Base-by-base conservation (phyloP, 441 rosid genomes). In the Corymbia citriodora region DNA sequence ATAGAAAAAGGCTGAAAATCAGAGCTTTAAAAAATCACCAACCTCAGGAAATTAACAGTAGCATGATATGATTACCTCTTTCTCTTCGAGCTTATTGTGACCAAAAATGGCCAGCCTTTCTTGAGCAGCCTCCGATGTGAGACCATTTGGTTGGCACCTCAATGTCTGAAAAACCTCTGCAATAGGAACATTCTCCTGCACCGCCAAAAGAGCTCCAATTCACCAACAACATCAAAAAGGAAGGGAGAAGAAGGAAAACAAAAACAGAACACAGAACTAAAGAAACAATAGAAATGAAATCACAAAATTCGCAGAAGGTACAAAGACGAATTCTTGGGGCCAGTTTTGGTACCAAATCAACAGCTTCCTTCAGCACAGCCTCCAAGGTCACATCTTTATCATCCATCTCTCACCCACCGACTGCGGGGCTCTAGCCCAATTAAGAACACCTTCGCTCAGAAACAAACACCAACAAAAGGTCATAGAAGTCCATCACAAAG, bases 321-420 rank as follows among this genome's bases (percentile, higher is more conserved):
- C 54, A 45, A 49, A 23, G 88, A 40, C 81, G 72, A 88, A 54
- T 52, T 86, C 61, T 88, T 50, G 70, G 88, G 54, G 48, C n/a
- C 33, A 87, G 88, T 87, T 89, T 74, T 31, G 8, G 83, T 94
- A 95, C 97, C 95, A 95, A 93, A 91, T 95, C 96, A 19, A 95
- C 94, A 70, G 92, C 94, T 92, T 95, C 97, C 92, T 95, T 95
- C 92, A 93, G 74, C 87, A 95, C 95, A 88, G 96, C 95, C 65
- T 94, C 95, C 93, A 95, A 83, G 88, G 92, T 68, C 87, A 90
- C 95, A 88, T 82, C 92, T 92, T 94, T 94, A 54, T 54, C 87
- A 25, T 89, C 94, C 96, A 94, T 95, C 91, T 50, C 88, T 90
- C 90, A 16, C 65, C 9, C 88, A 87, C 13, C 10, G 88, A 85